Percentiles rank a stretch among this genome's conserved stretches.
phyloP scores from a whole-genome alignment of 1,139 yeast genomes.

The Zhuliangozyma parablackwelliae region DNA sequence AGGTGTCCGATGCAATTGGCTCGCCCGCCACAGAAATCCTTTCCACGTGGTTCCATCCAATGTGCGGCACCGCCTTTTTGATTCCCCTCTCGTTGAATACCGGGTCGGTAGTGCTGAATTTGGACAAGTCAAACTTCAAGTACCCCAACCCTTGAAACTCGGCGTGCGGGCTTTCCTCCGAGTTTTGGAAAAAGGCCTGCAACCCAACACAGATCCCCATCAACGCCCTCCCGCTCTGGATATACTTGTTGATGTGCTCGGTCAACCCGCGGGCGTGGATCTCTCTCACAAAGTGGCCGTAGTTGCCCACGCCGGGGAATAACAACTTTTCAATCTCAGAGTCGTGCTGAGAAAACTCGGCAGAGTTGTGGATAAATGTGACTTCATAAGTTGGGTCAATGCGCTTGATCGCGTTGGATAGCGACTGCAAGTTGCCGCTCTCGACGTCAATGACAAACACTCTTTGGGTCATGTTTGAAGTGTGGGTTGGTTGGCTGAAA shows the following conservation, averaged over 20 bases:
- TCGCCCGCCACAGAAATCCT: conserved; percentile 14
- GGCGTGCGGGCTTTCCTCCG: conserved; percentile 65
- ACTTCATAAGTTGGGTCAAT: conserved; percentile 60
- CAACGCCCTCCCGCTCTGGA: conserved; percentile 68
- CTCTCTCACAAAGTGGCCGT: conserved; percentile 83
- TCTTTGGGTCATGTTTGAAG: conserved; percentile 16
- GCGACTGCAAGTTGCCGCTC: conserved; percentile 88
- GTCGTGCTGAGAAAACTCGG: conserved; percentile 34
- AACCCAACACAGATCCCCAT: conserved; percentile 98
- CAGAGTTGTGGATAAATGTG: conserved; percentile 39
- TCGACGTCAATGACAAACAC: conserved; percentile 90
- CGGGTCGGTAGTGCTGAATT: conserved; percentile 51
- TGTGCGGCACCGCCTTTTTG: conserved; percentile 83
- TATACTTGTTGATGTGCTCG: conserved; percentile 61
- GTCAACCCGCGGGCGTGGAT: conserved; percentile 58
- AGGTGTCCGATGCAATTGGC: conserved; percentile 13
- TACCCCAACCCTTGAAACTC: conserved; percentile 50
- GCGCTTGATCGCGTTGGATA: conserved; percentile 76
- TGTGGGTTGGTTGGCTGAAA: background rate
- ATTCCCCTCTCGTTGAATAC: conserved; percentile 16
- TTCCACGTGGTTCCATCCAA: conserved; percentile 77
- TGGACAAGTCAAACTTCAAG: conserved; percentile 48
- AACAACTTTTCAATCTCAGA: conserved; percentile 51
- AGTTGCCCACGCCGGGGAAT: conserved; percentile 95
- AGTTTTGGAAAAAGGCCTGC: conserved; percentile 71